Evolutionary conservation across 352 stramenopile genomes (phyloP).

Genomic region (Hyaloperonospora arabidopsidis): DNA sequence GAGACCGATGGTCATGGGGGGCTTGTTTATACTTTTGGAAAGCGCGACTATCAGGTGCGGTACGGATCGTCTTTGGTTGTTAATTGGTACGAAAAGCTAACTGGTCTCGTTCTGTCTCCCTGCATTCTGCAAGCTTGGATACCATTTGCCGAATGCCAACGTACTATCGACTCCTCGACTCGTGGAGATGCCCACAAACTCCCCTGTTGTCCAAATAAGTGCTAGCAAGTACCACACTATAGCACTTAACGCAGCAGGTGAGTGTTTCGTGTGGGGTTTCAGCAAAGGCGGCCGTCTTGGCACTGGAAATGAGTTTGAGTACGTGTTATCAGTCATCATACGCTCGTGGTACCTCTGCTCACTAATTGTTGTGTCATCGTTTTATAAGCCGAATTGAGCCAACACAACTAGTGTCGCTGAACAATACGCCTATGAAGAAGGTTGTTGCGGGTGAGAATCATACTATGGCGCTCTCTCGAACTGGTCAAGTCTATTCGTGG

Average conservation of each 20-base stretch:
- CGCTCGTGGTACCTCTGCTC: not conserved
- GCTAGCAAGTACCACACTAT: constrained; percentile 79
- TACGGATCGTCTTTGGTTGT: not conserved
- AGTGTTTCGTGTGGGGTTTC: constrained; percentile 81
- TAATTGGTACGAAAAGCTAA: constrained; percentile 2
- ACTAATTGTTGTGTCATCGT: constrained; percentile 1
- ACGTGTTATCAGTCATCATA: constrained; percentile 16
- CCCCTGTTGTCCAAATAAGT: constrained; percentile 56
- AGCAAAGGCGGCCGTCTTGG: constrained; percentile 71
- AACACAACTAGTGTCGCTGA: constrained; percentile 34
- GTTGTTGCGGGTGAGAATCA: constrained; percentile 77
- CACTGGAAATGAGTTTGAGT: constrained; percentile 75
- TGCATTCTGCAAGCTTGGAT: constrained; percentile 43
- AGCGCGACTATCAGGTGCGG: constrained; percentile 73
- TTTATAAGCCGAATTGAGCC: constrained; percentile 63
- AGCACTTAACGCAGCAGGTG: constrained; percentile 45
- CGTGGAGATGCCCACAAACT: constrained; percentile 46
- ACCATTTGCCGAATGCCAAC: constrained; percentile 74
- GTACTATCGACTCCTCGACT: constrained; percentile 57
- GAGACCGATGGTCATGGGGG: constrained; percentile 17
- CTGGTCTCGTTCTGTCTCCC: constrained; percentile 1
- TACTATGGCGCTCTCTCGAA: constrained; percentile 56
- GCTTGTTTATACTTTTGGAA: constrained; percentile 78
- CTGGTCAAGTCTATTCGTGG: constrained; percentile 72
- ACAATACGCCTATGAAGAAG: constrained; percentile 51